A percentile compares a stretch with the other conserved stretches of the same genome.
phyloP scores from a whole-genome alignment of 2,329 filamentous ascomycete genomes.

The Aureobasidium pullulans region DNA sequence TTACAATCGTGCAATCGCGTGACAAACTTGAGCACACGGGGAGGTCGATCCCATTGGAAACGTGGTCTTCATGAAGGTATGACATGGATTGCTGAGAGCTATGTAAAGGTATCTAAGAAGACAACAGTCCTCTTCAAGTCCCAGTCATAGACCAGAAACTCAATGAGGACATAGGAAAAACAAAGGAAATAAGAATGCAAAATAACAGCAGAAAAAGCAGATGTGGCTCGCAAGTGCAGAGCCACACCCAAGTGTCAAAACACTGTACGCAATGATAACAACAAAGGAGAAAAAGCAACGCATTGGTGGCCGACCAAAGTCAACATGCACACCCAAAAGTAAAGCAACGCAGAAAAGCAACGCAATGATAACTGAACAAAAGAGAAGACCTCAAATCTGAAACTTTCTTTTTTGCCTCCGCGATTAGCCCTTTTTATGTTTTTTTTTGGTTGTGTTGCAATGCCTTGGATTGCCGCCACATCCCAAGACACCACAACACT shows the following conservation, averaged over 20 bases:
- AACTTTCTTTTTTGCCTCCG: conserved; percentile 9
- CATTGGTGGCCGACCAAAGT: background rate
- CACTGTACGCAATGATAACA: background rate
- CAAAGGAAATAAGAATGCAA: background rate
- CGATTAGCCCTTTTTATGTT: background rate
- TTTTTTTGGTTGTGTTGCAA: conserved; percentile 3
- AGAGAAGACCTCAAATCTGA: background rate
- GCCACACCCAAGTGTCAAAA: background rate
- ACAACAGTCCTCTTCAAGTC: background rate
- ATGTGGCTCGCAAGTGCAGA: background rate
- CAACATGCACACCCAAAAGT: background rate
- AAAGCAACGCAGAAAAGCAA: background rate
- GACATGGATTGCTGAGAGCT: no score
- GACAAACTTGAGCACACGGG: no score
- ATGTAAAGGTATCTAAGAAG: no score
- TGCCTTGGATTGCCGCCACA: background rate
- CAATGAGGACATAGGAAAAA: background rate
- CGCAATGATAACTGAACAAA: background rate
- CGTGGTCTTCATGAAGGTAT: no score
- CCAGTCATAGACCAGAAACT: background rate
- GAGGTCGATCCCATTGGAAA: no score
- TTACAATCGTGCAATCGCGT: no score
- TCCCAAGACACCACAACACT: background rate
- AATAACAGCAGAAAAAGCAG: background rate
- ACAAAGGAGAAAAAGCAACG: background rate